phyloP scores from a whole-genome alignment of 306 rosid genomes.

The Trifolium subterraneum region DNA sequence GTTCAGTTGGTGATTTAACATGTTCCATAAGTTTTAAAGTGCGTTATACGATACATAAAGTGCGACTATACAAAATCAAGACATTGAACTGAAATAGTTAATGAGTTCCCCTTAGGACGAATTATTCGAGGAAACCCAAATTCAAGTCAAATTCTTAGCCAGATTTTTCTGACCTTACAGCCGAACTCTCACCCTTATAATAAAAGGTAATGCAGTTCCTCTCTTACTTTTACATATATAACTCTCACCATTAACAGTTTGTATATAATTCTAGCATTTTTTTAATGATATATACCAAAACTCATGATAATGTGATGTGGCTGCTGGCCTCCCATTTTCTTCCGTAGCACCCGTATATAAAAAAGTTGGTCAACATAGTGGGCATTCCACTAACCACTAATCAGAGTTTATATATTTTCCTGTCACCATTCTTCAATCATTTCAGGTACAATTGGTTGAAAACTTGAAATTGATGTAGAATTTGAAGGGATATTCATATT shows the following conservation, averaged over 20 bases:
- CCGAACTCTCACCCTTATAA: too few relatives aligned
- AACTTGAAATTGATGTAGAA: constrained; percentile 26
- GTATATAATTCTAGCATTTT: neutral
- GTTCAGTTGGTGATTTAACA: neutral
- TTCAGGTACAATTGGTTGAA: constrained; percentile 26
- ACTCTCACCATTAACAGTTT: neutral
- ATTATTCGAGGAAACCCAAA: too few relatives aligned
- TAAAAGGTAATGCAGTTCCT: too few relatives aligned
- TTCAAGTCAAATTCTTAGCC: too few relatives aligned
- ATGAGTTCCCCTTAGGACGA: too few relatives aligned
- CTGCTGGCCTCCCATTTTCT: neutral
- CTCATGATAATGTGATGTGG: constrained; percentile 2
- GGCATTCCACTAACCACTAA: constrained; percentile 29
- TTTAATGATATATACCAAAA: neutral
- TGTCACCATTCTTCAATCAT: constrained; percentile 26
- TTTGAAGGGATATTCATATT: constrained; percentile 2
- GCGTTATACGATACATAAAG: neutral
- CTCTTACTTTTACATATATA: neutral
- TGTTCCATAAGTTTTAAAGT: neutral
- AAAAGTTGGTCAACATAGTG: constrained; percentile 39
- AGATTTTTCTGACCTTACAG: too few relatives aligned
- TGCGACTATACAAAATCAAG: neutral
- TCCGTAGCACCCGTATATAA: neutral
- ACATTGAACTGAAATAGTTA: too few relatives aligned
- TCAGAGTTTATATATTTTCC: constrained; percentile 10